Percentiles rank a stretch among this genome's conserved stretches.
phyloP scores from a whole-genome alignment of 225 moss, liverwort and hornwort species.

The Asterella californica region DNA sequence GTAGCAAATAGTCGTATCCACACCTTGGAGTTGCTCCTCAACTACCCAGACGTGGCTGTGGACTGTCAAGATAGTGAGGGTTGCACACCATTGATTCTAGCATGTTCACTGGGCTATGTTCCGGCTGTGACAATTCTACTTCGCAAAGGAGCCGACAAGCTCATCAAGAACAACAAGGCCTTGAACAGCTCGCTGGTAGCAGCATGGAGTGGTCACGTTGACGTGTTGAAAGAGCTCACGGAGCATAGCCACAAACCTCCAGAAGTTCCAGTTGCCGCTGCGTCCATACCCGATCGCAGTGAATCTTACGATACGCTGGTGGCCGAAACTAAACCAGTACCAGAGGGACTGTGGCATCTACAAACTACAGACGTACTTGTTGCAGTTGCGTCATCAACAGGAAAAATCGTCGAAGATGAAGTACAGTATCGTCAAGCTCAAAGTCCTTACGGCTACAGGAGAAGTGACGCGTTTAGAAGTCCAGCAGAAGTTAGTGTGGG shows the following conservation, averaged over 20 bases:
- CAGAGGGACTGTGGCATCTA: not conserved
- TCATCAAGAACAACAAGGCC: not conserved
- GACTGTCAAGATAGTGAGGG: conserved; percentile 16
- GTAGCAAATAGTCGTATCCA: conserved; percentile 7
- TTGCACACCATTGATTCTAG: conserved; percentile 22
- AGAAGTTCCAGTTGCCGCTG: not conserved
- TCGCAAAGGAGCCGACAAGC: conserved; percentile 4
- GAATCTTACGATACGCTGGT: not conserved
- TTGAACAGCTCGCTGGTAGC: conserved; percentile 20
- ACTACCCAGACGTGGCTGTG: conserved; percentile 3
- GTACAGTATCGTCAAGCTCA: not conserved
- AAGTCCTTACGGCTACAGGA: not conserved
- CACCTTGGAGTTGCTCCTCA: conserved; percentile 16
- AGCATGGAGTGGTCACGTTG: conserved; percentile 11
- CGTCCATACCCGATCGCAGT: not conserved
- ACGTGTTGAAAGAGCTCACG: conserved; percentile 20
- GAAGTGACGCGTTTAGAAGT: not conserved
- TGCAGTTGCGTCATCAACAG: not conserved
- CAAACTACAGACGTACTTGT: not conserved
- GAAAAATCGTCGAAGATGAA: not conserved
- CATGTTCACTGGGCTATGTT: conserved; percentile 12
- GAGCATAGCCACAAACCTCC: conserved; percentile 1
- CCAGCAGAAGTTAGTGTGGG: not conserved
- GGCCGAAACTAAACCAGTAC: not conserved
- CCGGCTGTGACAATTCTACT: conserved; percentile 13